Evolutionary conservation across 768 basidiomycete genomes (phyloP).

Genomic region (Suillus plorans): DNA sequence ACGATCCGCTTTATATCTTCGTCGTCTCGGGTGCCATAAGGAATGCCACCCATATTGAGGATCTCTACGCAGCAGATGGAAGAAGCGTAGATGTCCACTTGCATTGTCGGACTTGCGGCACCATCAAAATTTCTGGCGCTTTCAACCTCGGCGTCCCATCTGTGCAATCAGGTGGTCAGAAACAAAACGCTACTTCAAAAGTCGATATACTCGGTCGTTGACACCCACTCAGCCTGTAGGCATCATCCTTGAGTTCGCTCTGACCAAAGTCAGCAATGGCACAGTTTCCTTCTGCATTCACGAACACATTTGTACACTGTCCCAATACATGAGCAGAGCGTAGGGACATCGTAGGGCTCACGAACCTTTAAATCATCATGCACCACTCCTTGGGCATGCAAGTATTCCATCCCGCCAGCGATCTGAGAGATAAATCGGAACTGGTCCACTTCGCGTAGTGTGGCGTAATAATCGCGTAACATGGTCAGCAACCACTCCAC

Average conservation of each 20-base stretch:
- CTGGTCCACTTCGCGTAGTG: conserved; percentile 33
- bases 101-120: conserved; percentile 44
- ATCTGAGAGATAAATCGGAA: conserved; percentile 71
- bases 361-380: conserved; percentile 82
- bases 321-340: background rate
- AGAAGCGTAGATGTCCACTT: conserved; percentile 69
- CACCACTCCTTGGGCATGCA: conserved; percentile 65
- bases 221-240: conserved; percentile 57
- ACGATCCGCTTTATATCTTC: conserved; percentile 51
- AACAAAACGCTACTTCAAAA: background rate
- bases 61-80: conserved; percentile 67
- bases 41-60: conserved; percentile 57
- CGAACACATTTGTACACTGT: conserved; percentile 72
- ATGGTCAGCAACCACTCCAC: conserved; percentile 52
- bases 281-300: conserved; percentile 64
- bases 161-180: conserved; percentile 19
- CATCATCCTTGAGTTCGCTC: conserved; percentile 75
- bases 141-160: conserved; percentile 72
- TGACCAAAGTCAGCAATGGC: conserved; percentile 84
- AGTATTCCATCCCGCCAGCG: conserved; percentile 78
- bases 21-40: conserved; percentile 56
- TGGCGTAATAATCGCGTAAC: conserved; percentile 3
- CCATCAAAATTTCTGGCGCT: conserved; percentile 66
- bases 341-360: background rate
- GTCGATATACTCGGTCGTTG: conserved; percentile 43